Evolutionary conservation across 768 basidiomycete genomes (phyloP).

Genomic region (Exidia glandulosa): DNA sequence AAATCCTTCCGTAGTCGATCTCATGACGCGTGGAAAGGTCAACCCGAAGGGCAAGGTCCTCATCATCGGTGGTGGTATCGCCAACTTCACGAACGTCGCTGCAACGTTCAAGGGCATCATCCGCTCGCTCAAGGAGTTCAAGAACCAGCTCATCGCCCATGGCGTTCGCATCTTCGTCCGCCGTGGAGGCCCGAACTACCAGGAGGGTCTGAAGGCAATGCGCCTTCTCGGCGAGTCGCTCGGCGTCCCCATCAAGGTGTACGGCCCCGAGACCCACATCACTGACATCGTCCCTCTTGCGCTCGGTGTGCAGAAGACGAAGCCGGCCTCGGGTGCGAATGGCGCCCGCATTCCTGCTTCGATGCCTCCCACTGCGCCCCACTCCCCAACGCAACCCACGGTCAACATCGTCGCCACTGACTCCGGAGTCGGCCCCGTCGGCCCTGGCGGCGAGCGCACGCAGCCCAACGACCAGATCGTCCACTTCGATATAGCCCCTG

Average conservation of each 20-base stretch:
- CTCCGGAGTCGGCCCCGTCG: constrained; percentile 53
- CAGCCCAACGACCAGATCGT: constrained; percentile 86
- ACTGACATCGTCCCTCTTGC: constrained; percentile 98
- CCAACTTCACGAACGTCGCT: constrained; percentile 99
- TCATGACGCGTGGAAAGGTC: constrained; percentile 84
- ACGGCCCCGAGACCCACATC: constrained; percentile 97
- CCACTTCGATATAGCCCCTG: constrained; percentile 52
- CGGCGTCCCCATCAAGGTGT: constrained; percentile 93
- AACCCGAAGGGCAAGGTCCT: constrained; percentile 82
- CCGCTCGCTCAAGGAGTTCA: constrained; percentile 88
- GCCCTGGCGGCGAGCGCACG: constrained; percentile 66
- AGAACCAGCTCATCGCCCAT: constrained; percentile 70
- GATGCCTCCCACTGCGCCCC: constrained; percentile 37
- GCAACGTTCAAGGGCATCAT: constrained; percentile 99
- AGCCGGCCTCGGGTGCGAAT: constrained; percentile 18
- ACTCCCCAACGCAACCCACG: constrained; percentile 25
- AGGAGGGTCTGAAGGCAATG: constrained; percentile 98
- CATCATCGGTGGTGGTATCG: constrained; percentile 99
- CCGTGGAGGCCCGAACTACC: constrained; percentile 98
- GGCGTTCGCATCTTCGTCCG: constrained; percentile 93
- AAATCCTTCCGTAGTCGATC: constrained; percentile 46
- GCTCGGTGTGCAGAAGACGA: constrained; percentile 67
- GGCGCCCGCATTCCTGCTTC: constrained; percentile 16
- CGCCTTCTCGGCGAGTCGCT: constrained; percentile 89
- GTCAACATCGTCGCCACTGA: constrained; percentile 30